These are phyloP conservation scores for Dendrocalamus latiflorus DNA, from an alignment of 202 grass and related monocot species.

Conservation along the genomic window DNA sequence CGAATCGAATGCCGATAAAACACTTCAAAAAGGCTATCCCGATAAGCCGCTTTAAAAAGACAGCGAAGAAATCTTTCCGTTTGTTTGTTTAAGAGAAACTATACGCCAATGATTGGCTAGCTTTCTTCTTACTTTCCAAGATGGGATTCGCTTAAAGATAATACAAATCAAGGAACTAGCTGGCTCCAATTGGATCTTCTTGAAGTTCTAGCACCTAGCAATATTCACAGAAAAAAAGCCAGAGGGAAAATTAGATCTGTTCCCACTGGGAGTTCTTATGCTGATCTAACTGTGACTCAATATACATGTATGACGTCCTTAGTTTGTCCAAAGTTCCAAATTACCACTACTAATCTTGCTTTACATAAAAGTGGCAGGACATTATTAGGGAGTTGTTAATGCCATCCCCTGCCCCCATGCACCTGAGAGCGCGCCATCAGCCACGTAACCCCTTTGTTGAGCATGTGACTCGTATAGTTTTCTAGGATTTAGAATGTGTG, in stretches of 20 bases:
- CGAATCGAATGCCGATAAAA: too few species aligned
- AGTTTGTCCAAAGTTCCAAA: not conserved
- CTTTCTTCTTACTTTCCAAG: not conserved
- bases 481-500: too few species aligned
- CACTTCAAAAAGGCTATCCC: too few species aligned
- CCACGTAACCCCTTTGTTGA: too few species aligned
- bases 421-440: too few species aligned
- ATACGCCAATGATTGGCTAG: not conserved
- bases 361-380: constrained; percentile 13
- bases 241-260: not conserved
- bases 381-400: constrained; percentile 25
- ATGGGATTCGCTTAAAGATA: not conserved
- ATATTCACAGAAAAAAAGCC: not conserved
- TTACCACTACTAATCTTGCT: not conserved
- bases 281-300: not conserved
- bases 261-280: not conserved
- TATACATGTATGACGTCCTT: not conserved
- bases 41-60: too few species aligned
- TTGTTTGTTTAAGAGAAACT: too few species aligned
- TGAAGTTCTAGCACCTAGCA: not conserved
- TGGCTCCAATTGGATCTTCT: not conserved
- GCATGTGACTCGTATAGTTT: too few species aligned
- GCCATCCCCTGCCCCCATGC: not conserved
- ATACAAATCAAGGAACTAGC: not conserved
- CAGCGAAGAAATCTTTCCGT: too few species aligned